A percentile compares a stretch with the other conserved stretches of the same genome.
Conservation (phyloP, 192 early-diverging fungal species). For the Allomyces macrogynus region DNA sequence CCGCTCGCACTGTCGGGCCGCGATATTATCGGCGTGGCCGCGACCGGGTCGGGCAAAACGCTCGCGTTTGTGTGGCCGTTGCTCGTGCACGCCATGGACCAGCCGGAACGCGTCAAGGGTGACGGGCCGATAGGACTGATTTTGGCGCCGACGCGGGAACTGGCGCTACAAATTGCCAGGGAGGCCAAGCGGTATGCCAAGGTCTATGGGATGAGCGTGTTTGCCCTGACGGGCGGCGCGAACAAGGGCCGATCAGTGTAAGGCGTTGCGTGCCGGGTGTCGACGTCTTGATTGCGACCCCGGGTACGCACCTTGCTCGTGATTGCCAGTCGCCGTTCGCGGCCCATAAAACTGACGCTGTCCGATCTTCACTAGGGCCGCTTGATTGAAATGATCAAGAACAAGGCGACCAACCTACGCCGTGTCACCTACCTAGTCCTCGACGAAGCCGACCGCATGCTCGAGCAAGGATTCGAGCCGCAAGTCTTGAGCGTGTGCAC, state of each 20-base stretch:
- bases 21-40: conserved; percentile 67
- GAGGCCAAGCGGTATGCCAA: conserved; percentile 67
- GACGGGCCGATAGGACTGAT: conserved; percentile 68
- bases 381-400: conserved; percentile 70
- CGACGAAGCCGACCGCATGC: conserved; percentile 33
- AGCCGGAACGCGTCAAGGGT: conserved; percentile 42
- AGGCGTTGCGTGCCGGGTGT: conserved; percentile 44
- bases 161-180: conserved; percentile 56
- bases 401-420: conserved; percentile 62
- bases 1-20: conserved; percentile 56
- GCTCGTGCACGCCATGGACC: conserved; percentile 72
- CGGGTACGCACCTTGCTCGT: conserved; percentile 6
- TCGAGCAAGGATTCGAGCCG: conserved; percentile 39
- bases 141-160: conserved; percentile 55
- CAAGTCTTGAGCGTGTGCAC: conserved; percentile 62
- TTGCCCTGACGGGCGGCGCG: conserved; percentile 59
- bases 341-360: no score
- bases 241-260: conserved; percentile 68
- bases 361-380: conserved; percentile 21
- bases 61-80: conserved; percentile 67
- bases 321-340: no score
- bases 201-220: conserved; percentile 39
- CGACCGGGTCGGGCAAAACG: conserved; percentile 73
- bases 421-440: conserved; percentile 38
- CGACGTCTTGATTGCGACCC: conserved; percentile 66